phyloP scores from a whole-genome alignment of 2,329 filamentous ascomycete genomes.

The Cladosporium cucumerinum region DNA sequence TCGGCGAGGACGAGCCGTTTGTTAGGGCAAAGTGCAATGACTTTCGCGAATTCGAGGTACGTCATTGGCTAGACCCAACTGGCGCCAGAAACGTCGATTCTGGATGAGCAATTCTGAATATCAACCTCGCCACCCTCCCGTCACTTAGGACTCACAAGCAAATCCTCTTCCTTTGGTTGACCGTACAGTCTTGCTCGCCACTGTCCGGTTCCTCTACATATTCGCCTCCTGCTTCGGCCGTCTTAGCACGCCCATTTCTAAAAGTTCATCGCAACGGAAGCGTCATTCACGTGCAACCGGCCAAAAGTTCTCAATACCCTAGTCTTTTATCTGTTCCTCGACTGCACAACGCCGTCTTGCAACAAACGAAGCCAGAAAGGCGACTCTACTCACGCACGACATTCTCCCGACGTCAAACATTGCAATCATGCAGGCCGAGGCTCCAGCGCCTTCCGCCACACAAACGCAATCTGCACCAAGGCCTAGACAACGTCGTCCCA shows the following conservation, averaged over 20 bases:
- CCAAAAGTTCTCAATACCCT: constrained; percentile 2
- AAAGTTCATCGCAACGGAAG: neutral
- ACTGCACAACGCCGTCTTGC: neutral
- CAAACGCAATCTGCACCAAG: constrained; percentile 7
- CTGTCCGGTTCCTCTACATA: neutral
- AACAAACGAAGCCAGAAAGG: neutral
- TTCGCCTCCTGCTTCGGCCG: neutral
- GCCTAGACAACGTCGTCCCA: constrained; percentile 16
- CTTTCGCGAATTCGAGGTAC: neutral
- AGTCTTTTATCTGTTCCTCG: neutral
- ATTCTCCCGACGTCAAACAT: neutral
- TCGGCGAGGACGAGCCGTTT: neutral
- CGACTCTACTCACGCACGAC: neutral
- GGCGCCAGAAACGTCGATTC: constrained; percentile 4
- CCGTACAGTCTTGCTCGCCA: neutral
- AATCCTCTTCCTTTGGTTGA: neutral
- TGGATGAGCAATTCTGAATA: constrained; percentile 16
- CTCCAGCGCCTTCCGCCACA: neutral
- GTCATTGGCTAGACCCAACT: neutral
- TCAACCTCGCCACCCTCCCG: neutral
- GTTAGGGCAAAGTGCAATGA: neutral
- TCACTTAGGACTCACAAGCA: neutral
- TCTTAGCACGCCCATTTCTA: neutral
- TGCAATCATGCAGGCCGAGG: constrained; percentile 14
- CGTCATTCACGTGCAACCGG: neutral